A percentile compares a stretch with the other conserved stretches of the same genome.
phyloP scores from a whole-genome alignment of 108 stramenopile genomes.

The Fragilaria radians region DNA sequence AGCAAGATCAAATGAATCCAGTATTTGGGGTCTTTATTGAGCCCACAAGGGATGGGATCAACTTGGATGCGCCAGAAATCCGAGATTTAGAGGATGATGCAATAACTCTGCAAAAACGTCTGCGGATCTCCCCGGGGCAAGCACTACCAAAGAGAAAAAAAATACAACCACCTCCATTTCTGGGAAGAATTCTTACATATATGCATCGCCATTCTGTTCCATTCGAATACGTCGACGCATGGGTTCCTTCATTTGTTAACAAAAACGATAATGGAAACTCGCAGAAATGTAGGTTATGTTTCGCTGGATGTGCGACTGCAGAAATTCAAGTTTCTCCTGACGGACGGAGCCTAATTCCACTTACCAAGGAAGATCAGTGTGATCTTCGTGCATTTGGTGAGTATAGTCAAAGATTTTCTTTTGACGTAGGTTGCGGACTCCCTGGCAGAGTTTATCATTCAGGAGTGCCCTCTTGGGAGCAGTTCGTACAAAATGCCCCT shows the following conservation, averaged over 20 bases:
- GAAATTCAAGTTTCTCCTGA: constrained; percentile 32
- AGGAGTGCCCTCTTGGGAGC: constrained; percentile 70
- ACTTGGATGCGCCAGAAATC: neutral
- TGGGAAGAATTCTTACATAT: constrained; percentile 56
- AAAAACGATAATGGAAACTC: neutral
- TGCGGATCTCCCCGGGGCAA: neutral
- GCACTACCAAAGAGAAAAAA: neutral
- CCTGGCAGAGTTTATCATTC: constrained; percentile 70
- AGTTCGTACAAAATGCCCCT: constrained; percentile 62
- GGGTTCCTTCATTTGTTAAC: constrained; percentile 71
- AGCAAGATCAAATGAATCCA: constrained; percentile 41
- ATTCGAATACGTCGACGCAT: constrained; percentile 83
- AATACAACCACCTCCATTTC: constrained; percentile 60
- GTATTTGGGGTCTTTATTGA: constrained; percentile 77
- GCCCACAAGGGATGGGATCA: constrained; percentile 9
- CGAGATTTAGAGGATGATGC: neutral
- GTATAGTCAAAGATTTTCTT: constrained; percentile 85
- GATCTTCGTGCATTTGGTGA: constrained; percentile 71
- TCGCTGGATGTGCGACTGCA: constrained; percentile 65
- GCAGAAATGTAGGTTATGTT: constrained; percentile 58
- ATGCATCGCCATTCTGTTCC: constrained; percentile 62
- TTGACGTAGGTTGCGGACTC: constrained; percentile 76
- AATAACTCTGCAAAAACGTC: neutral
- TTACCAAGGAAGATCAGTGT: constrained; percentile 53
- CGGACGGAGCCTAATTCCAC: constrained; percentile 14